These are phyloP conservation scores for Peniophora sp. DNA, from an alignment of 1,284 basidiomycete genomes.

Conservation along the genomic window DNA sequence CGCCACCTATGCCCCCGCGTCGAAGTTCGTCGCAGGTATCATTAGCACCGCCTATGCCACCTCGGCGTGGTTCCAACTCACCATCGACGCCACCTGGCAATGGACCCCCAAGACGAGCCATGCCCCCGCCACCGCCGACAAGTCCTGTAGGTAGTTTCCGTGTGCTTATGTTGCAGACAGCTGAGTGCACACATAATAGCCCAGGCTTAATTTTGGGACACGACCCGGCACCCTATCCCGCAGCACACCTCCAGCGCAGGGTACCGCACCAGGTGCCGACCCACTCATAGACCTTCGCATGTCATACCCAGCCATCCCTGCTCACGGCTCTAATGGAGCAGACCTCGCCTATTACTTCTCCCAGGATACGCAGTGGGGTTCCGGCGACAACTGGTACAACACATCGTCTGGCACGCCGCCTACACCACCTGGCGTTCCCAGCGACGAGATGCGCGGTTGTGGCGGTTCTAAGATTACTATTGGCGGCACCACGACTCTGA, in stretches of 20 bases:
- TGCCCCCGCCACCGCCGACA: neutral
- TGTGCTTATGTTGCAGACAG: neutral
- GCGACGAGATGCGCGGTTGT: constrained; percentile 13
- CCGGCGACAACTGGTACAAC: constrained; percentile 30
- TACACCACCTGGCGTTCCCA: constrained; percentile 16
- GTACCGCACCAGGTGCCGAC: neutral
- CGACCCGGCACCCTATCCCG: constrained; percentile 1
- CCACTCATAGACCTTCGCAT: constrained; percentile 11
- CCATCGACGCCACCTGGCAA: neutral
- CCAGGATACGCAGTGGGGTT: constrained; percentile 30
- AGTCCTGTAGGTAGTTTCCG: neutral
- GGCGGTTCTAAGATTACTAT: constrained; percentile 16
- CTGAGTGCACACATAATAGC: constrained; percentile 1
- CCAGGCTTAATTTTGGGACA: constrained; percentile 8
- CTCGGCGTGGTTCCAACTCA: too few species aligned
- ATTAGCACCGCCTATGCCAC: neutral
- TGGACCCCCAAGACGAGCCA: neutral
- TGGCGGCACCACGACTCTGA: constrained; percentile 9
- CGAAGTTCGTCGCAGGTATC: too few species aligned
- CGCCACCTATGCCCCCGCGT: neutral
- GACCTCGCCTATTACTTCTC: constrained; percentile 39
- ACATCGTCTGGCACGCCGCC: constrained; percentile 25
- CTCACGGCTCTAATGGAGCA: constrained; percentile 21
- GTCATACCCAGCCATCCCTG: constrained; percentile 24
- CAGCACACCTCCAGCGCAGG: neutral